Conservation (phyloP, 2,329 filamentous ascomycete species). For the Penicillium sp. region DNA sequence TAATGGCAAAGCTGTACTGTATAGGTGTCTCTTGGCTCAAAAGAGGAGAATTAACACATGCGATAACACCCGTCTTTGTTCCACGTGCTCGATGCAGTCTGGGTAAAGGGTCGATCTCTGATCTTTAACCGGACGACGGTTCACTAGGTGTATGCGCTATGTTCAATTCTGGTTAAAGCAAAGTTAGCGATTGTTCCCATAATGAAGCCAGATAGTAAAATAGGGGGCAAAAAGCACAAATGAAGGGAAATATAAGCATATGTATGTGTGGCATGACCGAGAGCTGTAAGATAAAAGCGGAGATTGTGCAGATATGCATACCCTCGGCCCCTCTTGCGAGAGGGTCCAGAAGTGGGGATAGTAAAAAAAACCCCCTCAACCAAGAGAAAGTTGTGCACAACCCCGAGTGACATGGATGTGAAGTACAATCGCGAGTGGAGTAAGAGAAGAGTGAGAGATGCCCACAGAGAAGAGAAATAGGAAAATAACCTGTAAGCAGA, state of each 20-base stretch:
- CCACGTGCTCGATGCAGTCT: constrained; percentile 10
- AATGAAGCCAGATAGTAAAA: background rate
- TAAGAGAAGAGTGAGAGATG: background rate
- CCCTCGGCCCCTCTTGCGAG: constrained; percentile 4
- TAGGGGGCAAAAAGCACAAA: background rate
- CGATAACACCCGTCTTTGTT: constrained; percentile 23
- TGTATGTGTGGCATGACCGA: constrained; percentile 1
- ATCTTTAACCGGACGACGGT: constrained; percentile 9
- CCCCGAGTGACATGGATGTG: background rate
- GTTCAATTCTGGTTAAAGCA: constrained; percentile 10
- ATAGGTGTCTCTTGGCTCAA: background rate
- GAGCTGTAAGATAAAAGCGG: constrained; percentile 1
- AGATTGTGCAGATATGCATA: constrained; percentile 5
- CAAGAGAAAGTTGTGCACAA: background rate
- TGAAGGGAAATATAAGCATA: background rate
- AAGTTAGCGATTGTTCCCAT: background rate
- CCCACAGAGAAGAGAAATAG: background rate
- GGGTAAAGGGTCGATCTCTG: constrained; percentile 6
- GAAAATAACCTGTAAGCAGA: too few species aligned
- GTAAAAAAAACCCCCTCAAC: background rate
- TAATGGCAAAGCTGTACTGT: constrained; percentile 4
- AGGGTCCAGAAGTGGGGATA: background rate
- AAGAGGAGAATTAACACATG: constrained; percentile 2
- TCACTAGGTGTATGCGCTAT: constrained; percentile 14
- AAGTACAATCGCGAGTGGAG: background rate